phyloP scores from a whole-genome alignment of 129 eudicot species.

The Tagetes patula region DNA sequence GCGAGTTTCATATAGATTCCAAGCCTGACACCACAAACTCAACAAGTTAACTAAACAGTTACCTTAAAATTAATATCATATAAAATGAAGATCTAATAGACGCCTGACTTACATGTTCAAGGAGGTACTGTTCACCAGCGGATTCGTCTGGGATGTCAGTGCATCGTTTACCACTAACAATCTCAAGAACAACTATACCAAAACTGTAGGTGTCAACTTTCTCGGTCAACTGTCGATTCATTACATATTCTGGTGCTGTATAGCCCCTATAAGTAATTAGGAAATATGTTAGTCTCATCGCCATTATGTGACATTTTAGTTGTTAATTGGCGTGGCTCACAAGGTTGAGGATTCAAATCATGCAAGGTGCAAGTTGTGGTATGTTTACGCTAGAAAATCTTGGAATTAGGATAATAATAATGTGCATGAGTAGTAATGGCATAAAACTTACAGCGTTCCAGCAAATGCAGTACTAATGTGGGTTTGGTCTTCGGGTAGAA shows the following conservation, averaged over 20 bases:
- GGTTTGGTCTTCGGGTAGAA: conserved; percentile 64
- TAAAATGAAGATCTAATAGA: not conserved
- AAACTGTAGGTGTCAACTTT: conserved; percentile 82
- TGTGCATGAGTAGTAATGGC: not conserved
- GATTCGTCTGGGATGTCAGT: conserved; percentile 42
- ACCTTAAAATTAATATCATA: not conserved
- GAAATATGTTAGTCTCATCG: not conserved
- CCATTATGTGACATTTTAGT: not conserved
- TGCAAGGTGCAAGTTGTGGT: too few species aligned
- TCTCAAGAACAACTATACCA: conserved; percentile 74
- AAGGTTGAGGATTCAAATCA: too few species aligned
- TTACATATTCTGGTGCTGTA: conserved; percentile 80
- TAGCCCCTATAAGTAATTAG: conserved; percentile 56
- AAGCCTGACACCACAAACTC: conserved; percentile 46
- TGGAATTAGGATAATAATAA: not conserved
- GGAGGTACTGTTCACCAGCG: conserved; percentile 59
- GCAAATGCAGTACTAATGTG: conserved; percentile 78
- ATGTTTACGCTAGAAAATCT: not conserved
- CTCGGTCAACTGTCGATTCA: conserved; percentile 77
- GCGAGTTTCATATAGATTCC: conserved; percentile 58
- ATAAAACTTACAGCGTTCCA: conserved; percentile 65
- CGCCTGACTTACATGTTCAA: conserved; percentile 50
- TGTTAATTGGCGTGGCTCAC: too few species aligned
- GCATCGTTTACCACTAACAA: conserved; percentile 64
- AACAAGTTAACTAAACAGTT: not conserved